Base-by-base conservation (phyloP, 2,329 filamentous ascomycete genomes). In the Domatiomyces globalis region DNA sequence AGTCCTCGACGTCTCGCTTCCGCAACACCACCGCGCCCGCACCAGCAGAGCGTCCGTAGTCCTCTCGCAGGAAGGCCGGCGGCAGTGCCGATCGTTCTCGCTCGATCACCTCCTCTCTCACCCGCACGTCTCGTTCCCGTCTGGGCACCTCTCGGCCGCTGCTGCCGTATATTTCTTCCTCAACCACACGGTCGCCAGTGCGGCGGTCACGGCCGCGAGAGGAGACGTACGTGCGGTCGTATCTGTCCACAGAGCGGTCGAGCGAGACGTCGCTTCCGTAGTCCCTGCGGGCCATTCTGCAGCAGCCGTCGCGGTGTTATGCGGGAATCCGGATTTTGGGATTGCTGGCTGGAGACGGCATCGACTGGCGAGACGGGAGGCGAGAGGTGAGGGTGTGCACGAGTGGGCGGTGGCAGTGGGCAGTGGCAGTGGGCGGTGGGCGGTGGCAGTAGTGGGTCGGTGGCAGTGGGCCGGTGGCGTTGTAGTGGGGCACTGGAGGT, bases 161-260 rank as follows among this genome's bases (percentile, higher is more conserved):
- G 64, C 56, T 73, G 62, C 50, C 55, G 60, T 63, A 47, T 51
- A 74, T 66, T 57, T 77, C 74, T 44, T 73, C 54, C 52, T 77
- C 73, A 45, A 74, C 64, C 48, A 75, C 73, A 27, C 74, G 71
- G 56, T 73, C 73, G 59, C 71, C 70, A 48, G 67, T 66, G 36
- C 65, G 63, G 49, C 63, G 60, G n/a, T 67, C 65, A 52, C 65
- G 61, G 29, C 65, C 62, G 46, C 66, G 60, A 50, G 66, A 65
- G 55, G 73, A 72, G 56, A 74, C 71, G 56, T 75, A 73, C 55
- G 72, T 10, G 10, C 22, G 17, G 66, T 56, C 54, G 59, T 74
- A 69, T 50, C 70, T 68, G 60, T 74, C 71, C 49, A 73, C 71
- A 59, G 73, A 73, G 58, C 70, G 63, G 60, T 73, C 70, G 51